Base-by-base conservation (phyloP, 495 filamentous ascomycete genomes). In the Aspergillus diversus region DNA sequence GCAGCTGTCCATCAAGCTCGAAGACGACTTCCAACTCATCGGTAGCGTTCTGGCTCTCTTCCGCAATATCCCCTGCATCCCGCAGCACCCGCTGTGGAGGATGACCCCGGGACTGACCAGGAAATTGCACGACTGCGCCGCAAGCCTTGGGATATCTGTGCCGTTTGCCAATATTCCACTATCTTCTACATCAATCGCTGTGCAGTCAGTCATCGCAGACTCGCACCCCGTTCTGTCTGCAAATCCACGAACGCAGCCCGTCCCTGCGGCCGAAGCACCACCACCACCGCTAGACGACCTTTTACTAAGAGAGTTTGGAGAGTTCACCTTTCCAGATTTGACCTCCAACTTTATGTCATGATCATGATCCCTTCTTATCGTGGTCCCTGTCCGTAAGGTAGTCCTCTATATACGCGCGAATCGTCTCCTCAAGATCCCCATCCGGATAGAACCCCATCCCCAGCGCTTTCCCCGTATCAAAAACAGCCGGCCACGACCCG, bases 91-190 rank as follows among this genome's bases (percentile, higher is more conserved):
- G 2, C 69, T 73, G 12, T 68, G 68, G 46, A 62, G 71, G 4
- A 73, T 73, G 71, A 70, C 71, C 0, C 71, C 71, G 6, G 71
- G 71, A 12, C 52, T 73, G 32, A 69, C 59, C 5, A 57, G 71
- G 17, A 73, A 73, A 34, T 47, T 73, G n/a, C 57, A 57, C 17
- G 68, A 71, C 51, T 71, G 71, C 50, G 61, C 66, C 21, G 58
- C 57, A n/a, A 64, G 63, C 13, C 50, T 71, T 4, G 59, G 59
- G 12, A 51, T 54, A n/a, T 12, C 59, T 2, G 51, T 54, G 3
- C 59, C 51, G 12, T 54, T 27, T 9, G 27, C 37, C 13, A 12
- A 39, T 13, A 39, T 39, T 0, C 37, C 55, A 5, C 12, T 49
- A 2, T 31, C 42, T 5, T 5, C 6, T 48, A 31, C 39, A 32